Evolutionary conservation across 116 monocot species (phyloP), one percentile per base, ranked within the genome.

Genomic region (Zostera marina): DNA sequence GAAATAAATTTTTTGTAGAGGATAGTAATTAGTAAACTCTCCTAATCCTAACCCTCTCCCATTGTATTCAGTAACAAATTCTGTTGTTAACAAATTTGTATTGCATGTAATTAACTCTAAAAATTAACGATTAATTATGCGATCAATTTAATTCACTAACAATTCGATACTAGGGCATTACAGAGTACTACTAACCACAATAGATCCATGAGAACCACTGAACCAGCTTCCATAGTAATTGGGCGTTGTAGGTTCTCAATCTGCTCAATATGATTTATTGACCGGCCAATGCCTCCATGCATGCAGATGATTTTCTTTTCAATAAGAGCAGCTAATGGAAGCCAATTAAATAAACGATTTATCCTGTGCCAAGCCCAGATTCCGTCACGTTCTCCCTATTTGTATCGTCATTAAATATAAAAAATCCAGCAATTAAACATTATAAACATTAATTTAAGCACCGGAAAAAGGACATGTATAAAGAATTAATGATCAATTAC

Each of bases 221-320:
- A 96, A 26, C 96, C 96, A 24, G 96, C 85, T 74, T 96, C 96
- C 96, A 96, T 96, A 22, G 96, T 82, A 74, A 89, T 89, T 64
- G 96, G 96, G 19, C 96, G 82, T 59, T 96, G 88, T 62, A 96
- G 60, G 52, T 81, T 85, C 68, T 89, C 85, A 51, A 96, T 96
- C 72, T 96, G 96, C 52, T 88, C 89, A 25, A 96, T 54, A 74
- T 89, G 89, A 70, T 96, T 89, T 64, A 96, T 96, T 17, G 96
- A 96, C 41, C 96, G 77, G 46, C 96, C 96, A 55, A 96, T 96
- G 41, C 96, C 96, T 53, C 96, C 96, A 72, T 96, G 96, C 96
- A 96, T 96, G 76, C 96, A 96, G 23, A 96, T 88, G n/a, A 96
- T 96, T 68, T 96, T 96, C 78, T 80, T 88, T 61, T 96, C 96